phyloP scores from a whole-genome alignment of 257 asterid genomes.

The Solanum lignicaule region DNA sequence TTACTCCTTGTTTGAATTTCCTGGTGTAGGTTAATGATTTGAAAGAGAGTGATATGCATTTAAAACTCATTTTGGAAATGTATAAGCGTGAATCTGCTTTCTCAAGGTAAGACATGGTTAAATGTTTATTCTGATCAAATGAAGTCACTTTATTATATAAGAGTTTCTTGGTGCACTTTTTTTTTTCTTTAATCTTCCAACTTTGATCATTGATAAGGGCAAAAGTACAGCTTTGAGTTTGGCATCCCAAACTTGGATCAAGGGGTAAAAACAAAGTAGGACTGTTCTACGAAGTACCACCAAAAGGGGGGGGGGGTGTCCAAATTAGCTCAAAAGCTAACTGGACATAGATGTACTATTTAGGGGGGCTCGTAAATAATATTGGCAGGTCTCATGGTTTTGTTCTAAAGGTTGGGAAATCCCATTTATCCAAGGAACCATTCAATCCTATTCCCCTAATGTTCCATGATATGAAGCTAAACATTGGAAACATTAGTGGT shows the following conservation, averaged over 20 bases:
- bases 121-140: background rate
- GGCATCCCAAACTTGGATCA: background rate
- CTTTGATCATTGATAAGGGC: background rate
- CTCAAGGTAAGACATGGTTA: conserved; percentile 52
- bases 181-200: background rate
- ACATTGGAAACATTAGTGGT: background rate
- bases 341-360: background rate
- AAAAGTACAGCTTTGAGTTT: background rate
- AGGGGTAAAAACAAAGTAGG: background rate
- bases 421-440: background rate
- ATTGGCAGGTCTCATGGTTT: background rate
- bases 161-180: background rate
- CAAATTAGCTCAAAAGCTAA: background rate
- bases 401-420: background rate
- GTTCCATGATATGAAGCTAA: background rate
- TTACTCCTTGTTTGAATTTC: conserved; percentile 6
- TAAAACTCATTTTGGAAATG: conserved; percentile 71
- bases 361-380: background rate
- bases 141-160: background rate
- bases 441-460: background rate
- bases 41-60: conserved; percentile 45
- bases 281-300: background rate
- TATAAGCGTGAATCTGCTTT: conserved; percentile 47
- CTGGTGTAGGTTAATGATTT: conserved; percentile 64
- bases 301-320: background rate